Evolutionary conservation across 192 early-diverging fungal species (phyloP), one percentile per base, ranked within the genome.

Genomic region (Coemansia pectinata): DNA sequence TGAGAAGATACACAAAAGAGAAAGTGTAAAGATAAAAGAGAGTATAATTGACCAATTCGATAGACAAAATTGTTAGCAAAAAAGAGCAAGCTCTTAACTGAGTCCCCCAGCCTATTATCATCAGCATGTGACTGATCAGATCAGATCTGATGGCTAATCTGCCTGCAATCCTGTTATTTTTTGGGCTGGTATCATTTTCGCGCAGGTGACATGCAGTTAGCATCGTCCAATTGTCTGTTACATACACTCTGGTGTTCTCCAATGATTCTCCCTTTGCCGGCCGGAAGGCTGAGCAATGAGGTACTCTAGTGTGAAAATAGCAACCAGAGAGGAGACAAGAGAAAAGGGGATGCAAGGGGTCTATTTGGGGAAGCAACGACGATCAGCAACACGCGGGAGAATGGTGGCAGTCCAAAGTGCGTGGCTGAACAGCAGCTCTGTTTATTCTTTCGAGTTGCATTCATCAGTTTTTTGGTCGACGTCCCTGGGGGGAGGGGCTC

Each of bases 1-100:
- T 63, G 36, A 59, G 61, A 39, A 66, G 23, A 66, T 19, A 55
- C 39, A 65, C 8, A 27, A 67, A 14, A n/a, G 17, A 58, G 31
- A 58, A 58, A 17, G 17, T 5, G 17, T 58, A 33, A 34, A 58
- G 33, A 33, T 31, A 58, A 31, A 17, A 33, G 15, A 33, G 4
- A 48, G 45, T 31, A 17, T 2, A 58, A 58, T 58, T 34, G 15
- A 10, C 53, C 12, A 57, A 33, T 29, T 33, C 53, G 23, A 21
- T 55, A 23, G 27, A 15, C 15, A n/a, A 34, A 31, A 58, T 0
- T n/a, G 6, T 12, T n/a, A 33, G 1, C 11, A n/a, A 31, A 52
- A 27, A 55, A 27, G 25, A 50, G 10, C 45, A 4, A 5, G 19
- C 48, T 23, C 7, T 6, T 8, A 36, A 8, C 21, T 9, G 8